A percentile compares a stretch with the other conserved stretches of the same genome.
Evolutionary conservation across 148 eudicot species (phyloP).

Genomic region (Cornus florida): DNA sequence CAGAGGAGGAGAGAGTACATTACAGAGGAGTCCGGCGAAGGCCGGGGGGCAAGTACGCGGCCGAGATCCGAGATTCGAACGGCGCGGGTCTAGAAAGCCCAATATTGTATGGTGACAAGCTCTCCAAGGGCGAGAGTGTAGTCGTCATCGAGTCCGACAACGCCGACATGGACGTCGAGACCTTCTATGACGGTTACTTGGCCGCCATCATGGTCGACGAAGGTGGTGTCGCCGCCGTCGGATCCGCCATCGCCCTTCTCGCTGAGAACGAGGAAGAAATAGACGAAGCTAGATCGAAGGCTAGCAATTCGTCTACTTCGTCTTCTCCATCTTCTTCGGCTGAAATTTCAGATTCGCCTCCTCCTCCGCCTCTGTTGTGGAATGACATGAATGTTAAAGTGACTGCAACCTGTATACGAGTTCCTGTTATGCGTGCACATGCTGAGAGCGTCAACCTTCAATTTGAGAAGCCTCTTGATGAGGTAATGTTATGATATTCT

Average conservation of each 20-base stretch:
- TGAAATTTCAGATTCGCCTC: neutral
- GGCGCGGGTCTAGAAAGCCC: too few relatives aligned
- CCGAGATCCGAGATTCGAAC: too few relatives aligned
- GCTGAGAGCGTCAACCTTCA: too few relatives aligned
- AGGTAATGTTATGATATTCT: too few relatives aligned
- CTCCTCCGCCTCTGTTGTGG: too few relatives aligned
- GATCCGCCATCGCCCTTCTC: conserved; percentile 81
- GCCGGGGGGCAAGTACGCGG: too few relatives aligned
- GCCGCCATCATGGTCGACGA: conserved; percentile 84
- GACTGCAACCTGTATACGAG: too few relatives aligned
- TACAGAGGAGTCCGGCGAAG: too few relatives aligned
- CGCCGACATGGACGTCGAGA: conserved; percentile 97
- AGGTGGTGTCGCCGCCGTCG: conserved; percentile 78
- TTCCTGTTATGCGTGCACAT: too few relatives aligned
- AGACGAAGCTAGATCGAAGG: conserved; percentile 41
- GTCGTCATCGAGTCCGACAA: conserved; percentile 99
- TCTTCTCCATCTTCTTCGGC: conserved; percentile 7
- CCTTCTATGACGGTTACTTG: conserved; percentile 81
- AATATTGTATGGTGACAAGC: conserved; percentile 53
- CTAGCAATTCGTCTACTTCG: conserved; percentile 1
- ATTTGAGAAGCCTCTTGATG: too few relatives aligned
- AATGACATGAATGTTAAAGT: too few relatives aligned
- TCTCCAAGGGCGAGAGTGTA: conserved; percentile 78
- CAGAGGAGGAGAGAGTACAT: too few relatives aligned
- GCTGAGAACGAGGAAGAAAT: conserved; percentile 83